Evolutionary conservation across 148 eudicot genomes (phyloP), one percentile per base, ranked within the genome.

Genomic region (Persicaria tinctoria): DNA sequence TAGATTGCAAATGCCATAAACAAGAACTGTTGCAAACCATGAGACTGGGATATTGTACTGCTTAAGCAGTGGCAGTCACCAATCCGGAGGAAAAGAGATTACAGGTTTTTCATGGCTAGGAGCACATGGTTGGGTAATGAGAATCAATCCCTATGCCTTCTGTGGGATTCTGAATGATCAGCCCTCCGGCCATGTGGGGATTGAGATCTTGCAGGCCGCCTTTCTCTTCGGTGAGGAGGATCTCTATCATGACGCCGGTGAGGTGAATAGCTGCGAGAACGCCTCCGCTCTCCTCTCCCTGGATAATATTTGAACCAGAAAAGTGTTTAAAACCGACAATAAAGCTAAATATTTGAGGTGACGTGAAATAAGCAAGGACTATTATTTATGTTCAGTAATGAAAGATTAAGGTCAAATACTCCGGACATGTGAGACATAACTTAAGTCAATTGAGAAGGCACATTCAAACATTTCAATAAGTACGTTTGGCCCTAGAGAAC

Each of bases 161-260:
- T 78, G 45, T 82, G 76, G 0, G 87, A 70, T 70, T 80, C 63
- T 64, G 77, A 74, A 74, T 80, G 74, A 71, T 84, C 83, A 3
- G 80, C 76, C 82, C 86, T 89, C 77, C 91, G 79, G 23, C 85
- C 82, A 69, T 82, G 73, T 10, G 90, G 89, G 70, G 87, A 82
- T 73, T 79, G 82, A 11, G 87, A 78, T 78, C 86, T 76, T 38
- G 78, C 84, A 14, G 47, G 11, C 59, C 88, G 79, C 18, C 79
- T 81, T 46, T 84, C 86, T 68, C 82, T 78, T 54, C 78, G 46
- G 45, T 75, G 74, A 12, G 83, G 78, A 44, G 82, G 89, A 76
- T 80, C 86, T 84, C 90, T 84, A 9, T 80, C 87, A 76, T 76
- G 59, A 73, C 75, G 83, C n/a, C 85, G 81, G 10, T 62, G 85